Conservation (phyloP, 345 rosid species). For the Brassica nigra region DNA sequence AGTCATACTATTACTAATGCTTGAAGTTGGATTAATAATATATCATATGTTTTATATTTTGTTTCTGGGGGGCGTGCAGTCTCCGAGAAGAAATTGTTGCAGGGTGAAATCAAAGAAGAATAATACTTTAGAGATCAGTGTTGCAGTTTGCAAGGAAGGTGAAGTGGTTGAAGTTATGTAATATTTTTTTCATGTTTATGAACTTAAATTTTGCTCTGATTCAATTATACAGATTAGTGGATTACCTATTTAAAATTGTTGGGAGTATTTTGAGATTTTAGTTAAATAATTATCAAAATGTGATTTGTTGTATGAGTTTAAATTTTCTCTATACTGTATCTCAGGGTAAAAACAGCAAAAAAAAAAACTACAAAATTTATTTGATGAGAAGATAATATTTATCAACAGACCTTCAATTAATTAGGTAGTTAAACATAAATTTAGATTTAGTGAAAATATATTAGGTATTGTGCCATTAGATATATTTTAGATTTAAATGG, state of each 20-base stretch:
- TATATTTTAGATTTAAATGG: too few relatives aligned
- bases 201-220: slow-evolving; percentile 19
- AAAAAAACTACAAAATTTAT: neutral
- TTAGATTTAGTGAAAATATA: neutral
- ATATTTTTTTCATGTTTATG: slow-evolving; percentile 18
- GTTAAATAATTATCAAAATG: neutral
- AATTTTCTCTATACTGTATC: neutral
- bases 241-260: neutral
- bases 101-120: slow-evolving; percentile 64
- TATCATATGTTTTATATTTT: neutral
- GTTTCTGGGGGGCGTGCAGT: slow-evolving; percentile 42
- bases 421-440: neutral
- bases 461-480: neutral
- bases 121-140: slow-evolving; percentile 62
- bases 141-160: slow-evolving; percentile 73
- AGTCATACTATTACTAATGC: neutral
- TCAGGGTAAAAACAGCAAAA: neutral
- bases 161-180: slow-evolving; percentile 70
- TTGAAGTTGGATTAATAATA: neutral
- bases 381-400: neutral
- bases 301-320: neutral
- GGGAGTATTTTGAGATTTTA: neutral
- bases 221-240: slow-evolving; percentile 29
- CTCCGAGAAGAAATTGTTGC: slow-evolving; percentile 96
- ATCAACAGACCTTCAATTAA: neutral